phyloP scores from a whole-genome alignment of 768 basidiomycete species.

The Pisolithus marmoratus region DNA sequence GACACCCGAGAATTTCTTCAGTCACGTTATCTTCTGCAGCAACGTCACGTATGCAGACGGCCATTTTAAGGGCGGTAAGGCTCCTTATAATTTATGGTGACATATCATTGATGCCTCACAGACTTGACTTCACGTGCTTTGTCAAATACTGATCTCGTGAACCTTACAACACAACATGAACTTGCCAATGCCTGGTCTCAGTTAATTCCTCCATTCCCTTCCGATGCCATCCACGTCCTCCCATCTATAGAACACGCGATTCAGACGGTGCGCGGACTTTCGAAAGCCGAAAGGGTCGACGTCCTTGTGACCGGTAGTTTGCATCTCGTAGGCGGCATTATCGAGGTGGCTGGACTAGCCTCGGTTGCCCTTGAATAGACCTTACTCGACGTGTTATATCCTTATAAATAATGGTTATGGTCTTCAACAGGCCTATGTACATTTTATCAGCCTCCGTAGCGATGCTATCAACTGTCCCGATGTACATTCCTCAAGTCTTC shows the following conservation, averaged over 20 bases:
- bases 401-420: slow-evolving; percentile 8
- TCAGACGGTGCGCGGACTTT: slow-evolving; percentile 48
- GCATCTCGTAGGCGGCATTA: slow-evolving; percentile 89
- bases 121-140: slow-evolving; percentile 75
- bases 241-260: slow-evolving; percentile 89
- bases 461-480: neutral
- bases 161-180: slow-evolving; percentile 70
- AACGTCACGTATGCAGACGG: slow-evolving; percentile 94
- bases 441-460: too few species aligned
- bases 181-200: slow-evolving; percentile 69
- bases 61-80: slow-evolving; percentile 81
- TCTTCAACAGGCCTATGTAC: slow-evolving; percentile 32
- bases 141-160: slow-evolving; percentile 52
- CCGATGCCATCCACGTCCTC: slow-evolving; percentile 64
- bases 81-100: neutral
- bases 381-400: neutral
- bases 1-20: slow-evolving; percentile 51
- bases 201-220: slow-evolving; percentile 56
- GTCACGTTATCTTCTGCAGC: slow-evolving; percentile 89
- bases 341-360: slow-evolving; percentile 86
- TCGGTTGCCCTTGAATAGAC: slow-evolving; percentile 49
- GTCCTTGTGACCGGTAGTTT: slow-evolving; percentile 91
- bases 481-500: slow-evolving; percentile 6
- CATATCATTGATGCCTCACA: slow-evolving; percentile 24
- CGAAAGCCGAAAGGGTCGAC: slow-evolving; percentile 31